These are phyloP conservation scores for Botrytis pseudocinerea DNA, from an alignment of 2,329 filamentous ascomycete genomes.

Conservation along the genomic window DNA sequence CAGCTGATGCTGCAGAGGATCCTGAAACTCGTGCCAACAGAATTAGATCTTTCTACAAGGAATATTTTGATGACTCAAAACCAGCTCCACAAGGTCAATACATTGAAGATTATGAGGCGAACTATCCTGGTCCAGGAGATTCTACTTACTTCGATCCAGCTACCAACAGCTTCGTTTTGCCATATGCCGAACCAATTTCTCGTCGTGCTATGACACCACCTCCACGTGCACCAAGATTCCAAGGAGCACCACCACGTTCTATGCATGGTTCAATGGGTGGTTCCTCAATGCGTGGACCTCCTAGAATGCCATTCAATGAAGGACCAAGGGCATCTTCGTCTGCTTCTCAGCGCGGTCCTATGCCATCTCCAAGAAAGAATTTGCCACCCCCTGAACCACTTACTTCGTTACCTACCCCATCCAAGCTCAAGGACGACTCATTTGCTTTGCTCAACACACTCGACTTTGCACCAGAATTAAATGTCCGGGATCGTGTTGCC, in stretches of 20 bases:
- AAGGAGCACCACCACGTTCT: constrained; percentile 44
- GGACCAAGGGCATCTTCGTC: constrained; percentile 65
- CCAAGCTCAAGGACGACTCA: constrained; percentile 78
- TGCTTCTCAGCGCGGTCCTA: constrained; percentile 48
- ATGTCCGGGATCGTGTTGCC: constrained; percentile 64
- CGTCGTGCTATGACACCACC: constrained; percentile 96
- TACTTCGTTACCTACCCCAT: constrained; percentile 77
- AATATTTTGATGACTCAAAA: constrained; percentile 92
- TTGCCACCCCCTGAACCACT: constrained; percentile 74
- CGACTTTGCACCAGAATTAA: constrained; percentile 83
- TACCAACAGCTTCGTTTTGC: constrained; percentile 63
- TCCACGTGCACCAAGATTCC: constrained; percentile 53
- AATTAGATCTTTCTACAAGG: constrained; percentile 98
- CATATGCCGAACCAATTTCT: constrained; percentile 80
- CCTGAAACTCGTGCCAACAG: constrained; percentile 93
- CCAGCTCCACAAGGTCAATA: constrained; percentile 50
- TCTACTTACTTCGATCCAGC: constrained; percentile 44
- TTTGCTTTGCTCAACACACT: constrained; percentile 67
- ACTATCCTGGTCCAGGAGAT: constrained; percentile 61
- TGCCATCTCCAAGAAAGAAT: constrained; percentile 50
- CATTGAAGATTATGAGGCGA: constrained; percentile 73
- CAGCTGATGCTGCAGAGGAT: constrained; percentile 73
- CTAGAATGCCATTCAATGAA: constrained; percentile 45
- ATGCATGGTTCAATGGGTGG: constrained; percentile 53
- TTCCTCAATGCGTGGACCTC: constrained; percentile 38